Evolutionary conservation across 441 rosid genomes (phyloP).

Genomic region (Pelargonium fulgidum): DNA sequence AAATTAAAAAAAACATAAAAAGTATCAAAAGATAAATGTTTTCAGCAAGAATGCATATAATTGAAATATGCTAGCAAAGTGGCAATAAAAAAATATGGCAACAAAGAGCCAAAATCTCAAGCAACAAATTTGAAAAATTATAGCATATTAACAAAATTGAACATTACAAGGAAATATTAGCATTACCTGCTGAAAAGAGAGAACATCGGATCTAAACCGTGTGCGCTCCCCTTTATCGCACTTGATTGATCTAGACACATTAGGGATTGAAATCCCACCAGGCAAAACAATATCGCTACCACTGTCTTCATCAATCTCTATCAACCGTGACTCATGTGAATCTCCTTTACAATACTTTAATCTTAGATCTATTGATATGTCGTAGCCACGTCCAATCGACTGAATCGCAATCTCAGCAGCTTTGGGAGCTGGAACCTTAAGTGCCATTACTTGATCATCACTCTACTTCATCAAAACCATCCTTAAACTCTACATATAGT

Average conservation of each 20-base stretch:
- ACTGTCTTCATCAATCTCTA: slow-evolving; percentile 59
- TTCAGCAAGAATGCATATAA: neutral
- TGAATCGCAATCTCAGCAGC: slow-evolving; percentile 87
- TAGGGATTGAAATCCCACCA: slow-evolving; percentile 66
- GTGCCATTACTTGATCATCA: slow-evolving; percentile 59
- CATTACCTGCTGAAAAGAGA: slow-evolving; percentile 83
- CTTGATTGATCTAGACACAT: slow-evolving; percentile 75
- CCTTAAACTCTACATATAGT: slow-evolving; percentile 17
- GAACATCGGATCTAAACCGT: slow-evolving; percentile 70
- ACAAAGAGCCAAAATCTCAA: neutral
- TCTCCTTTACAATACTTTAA: slow-evolving; percentile 71
- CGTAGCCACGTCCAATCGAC: slow-evolving; percentile 83
- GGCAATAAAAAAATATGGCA: neutral
- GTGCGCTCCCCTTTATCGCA: slow-evolving; percentile 84
- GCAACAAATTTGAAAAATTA: neutral
- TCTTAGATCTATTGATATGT: slow-evolving; percentile 68
- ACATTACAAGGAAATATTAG: neutral
- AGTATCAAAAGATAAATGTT: neutral
- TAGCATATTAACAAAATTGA: neutral
- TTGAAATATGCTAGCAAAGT: neutral
- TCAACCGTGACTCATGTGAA: slow-evolving; percentile 39
- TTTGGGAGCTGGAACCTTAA: slow-evolving; percentile 53
- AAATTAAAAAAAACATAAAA: neutral
- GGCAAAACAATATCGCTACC: slow-evolving; percentile 64
- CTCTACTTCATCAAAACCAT: slow-evolving; percentile 21